Base-by-base conservation (phyloP, 352 stramenopile genomes). In the Saprolegnia diclina region DNA sequence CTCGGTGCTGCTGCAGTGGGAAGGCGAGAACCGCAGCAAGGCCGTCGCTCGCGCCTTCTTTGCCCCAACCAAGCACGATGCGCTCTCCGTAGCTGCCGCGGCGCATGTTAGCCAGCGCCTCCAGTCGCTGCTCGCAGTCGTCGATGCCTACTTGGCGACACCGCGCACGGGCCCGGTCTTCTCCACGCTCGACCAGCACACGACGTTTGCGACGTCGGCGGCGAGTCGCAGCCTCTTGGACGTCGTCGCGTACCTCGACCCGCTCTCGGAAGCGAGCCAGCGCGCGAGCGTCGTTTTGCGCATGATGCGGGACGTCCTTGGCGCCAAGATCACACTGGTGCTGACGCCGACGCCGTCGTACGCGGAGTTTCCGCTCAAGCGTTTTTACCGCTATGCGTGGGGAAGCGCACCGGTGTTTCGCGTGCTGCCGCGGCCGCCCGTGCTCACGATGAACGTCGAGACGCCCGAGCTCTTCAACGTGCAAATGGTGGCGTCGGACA, bases 391-490 rank as follows among this genome's bases (percentile, higher is more conserved):
- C 22, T 98, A 97, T 64, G 71, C 92, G 9, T 93, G 94, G 40
- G 77, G 87, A 40, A 67, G 75, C 37, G 62, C 72, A 45, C 77
- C 90, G 14, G 65, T 79, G 16, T 98, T 98, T 77, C 72, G 73
- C 11, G 80, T 81, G 50, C 72, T 98, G 16, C 91, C 93, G 0
- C 79, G 90, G 46, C 77, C 90, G 32, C 89, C 91, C 16, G 87
- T 97, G 54, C 68, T 98, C 65, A 98, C 94, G 2, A 89, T 97
- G 77, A 94, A 97, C 70, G 86, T 98, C 16, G 92, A 97, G 63
- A 95, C 90, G 5, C 91, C 93, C 1, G 91, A 97, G 68, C 75
- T 89, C 0, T 98, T 91, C 90, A 97, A 97, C 56, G 92, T 98
- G 7, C 92, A 98, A 65, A 80, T 89, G 3, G 71, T 81, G 40